phyloP scores from a whole-genome alignment of 331 rosid species.

The Ulmus americana region DNA sequence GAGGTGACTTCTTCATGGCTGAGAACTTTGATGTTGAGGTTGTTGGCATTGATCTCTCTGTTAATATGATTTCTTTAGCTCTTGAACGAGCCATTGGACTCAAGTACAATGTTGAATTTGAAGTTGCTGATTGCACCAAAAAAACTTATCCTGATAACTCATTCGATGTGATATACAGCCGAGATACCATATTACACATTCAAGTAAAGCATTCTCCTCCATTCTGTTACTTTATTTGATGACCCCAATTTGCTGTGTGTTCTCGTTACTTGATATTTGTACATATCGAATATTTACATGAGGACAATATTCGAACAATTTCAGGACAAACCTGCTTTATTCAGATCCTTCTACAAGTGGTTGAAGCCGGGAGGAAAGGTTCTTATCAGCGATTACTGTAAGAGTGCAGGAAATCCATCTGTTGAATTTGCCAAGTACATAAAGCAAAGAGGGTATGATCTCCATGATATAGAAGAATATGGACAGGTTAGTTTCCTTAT shows the following conservation, averaged over 20 bases:
- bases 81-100: slow-evolving; percentile 78
- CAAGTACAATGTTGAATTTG: slow-evolving; percentile 69
- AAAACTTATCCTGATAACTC: slow-evolving; percentile 57
- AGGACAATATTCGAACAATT: slow-evolving; percentile 9
- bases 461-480: slow-evolving; percentile 56
- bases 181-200: slow-evolving; percentile 81
- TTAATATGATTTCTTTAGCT: slow-evolving; percentile 87
- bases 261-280: not conserved
- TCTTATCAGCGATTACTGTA: slow-evolving; percentile 80
- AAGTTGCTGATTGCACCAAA: slow-evolving; percentile 80
- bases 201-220: slow-evolving; percentile 41
- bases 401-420: slow-evolving; percentile 53
- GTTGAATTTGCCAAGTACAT: slow-evolving; percentile 63
- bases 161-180: slow-evolving; percentile 74
- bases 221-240: too few species aligned
- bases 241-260: not conserved
- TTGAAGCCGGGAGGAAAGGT: slow-evolving; percentile 89
- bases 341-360: slow-evolving; percentile 75
- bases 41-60: slow-evolving; percentile 78
- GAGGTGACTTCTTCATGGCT: slow-evolving; percentile 93
- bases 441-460: slow-evolving; percentile 69
- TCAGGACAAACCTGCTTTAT: slow-evolving; percentile 75
- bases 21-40: slow-evolving; percentile 70
- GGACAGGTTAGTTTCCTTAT: slow-evolving; percentile 44
- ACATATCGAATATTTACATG: too few species aligned